These are phyloP conservation scores for Delphinella strobiligena DNA, from an alignment of 2,329 filamentous ascomycete species.

Conservation along the genomic window DNA sequence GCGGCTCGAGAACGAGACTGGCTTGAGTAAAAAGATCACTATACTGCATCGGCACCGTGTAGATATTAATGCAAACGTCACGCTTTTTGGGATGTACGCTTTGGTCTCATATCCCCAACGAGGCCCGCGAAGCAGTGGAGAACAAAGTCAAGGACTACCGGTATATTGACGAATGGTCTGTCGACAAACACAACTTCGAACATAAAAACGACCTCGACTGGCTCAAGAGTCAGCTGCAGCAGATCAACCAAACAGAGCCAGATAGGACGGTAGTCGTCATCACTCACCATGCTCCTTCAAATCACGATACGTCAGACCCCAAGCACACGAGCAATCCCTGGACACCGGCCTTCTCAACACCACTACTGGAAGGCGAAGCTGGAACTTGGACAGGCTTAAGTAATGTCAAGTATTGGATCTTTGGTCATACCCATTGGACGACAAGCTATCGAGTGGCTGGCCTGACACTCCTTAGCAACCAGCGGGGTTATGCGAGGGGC, in stretches of 20 bases:
- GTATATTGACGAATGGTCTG: constrained; percentile 39
- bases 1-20: constrained; percentile 26
- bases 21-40: constrained; percentile 25
- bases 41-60: constrained; percentile 29
- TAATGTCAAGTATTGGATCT: constrained; percentile 26
- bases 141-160: constrained; percentile 35
- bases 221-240: constrained; percentile 30
- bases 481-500: not conserved
- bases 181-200: constrained; percentile 34
- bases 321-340: constrained; percentile 33
- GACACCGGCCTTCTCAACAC: constrained; percentile 40
- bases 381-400: not conserved
- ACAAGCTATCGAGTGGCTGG: constrained; percentile 21
- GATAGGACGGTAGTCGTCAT: constrained; percentile 23
- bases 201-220: constrained; percentile 38
- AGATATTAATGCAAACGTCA: constrained; percentile 28
- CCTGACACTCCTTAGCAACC: constrained; percentile 26
- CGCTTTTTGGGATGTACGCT: constrained; percentile 46
- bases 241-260: not conserved
- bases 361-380: constrained; percentile 21
- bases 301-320: constrained; percentile 35
- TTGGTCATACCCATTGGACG: constrained; percentile 35
- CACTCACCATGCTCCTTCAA: constrained; percentile 45
- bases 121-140: constrained; percentile 18
- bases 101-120: constrained; percentile 36